Evolutionary conservation across 495 filamentous ascomycete genomes (phyloP), one percentile per base, ranked within the genome.

Genomic region (Daldinia bambusicola): DNA sequence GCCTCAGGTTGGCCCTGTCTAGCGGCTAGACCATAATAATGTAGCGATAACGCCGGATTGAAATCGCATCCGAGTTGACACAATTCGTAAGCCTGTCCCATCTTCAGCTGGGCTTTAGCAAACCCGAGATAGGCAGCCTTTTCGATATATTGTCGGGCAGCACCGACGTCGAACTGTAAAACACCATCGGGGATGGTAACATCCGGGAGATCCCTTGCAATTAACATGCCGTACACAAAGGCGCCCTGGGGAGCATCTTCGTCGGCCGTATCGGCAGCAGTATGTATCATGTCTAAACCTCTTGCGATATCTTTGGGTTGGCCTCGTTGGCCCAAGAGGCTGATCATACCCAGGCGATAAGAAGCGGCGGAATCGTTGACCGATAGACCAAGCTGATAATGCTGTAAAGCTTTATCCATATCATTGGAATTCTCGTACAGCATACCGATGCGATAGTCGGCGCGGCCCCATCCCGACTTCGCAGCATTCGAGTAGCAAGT

Each of bases 381-480:
- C 55, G 88, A 82, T 14, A 95, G 89, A 55, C 95, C 95, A 34
- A 88, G 84, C 45, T 90, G 85, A 78, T 98, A 99, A 80, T 98
- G 93, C 74, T 88, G 88, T 73, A 97, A 90, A 2, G 95, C 96
- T 76, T 97, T 98, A 36, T 89, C 85, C 32, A 92, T 89, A 73
- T 98, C 94, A 71, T 95, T 97, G 6, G 93, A 93, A 73, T 89
- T 91, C 78, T 99, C 95, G 77, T 93, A 98, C 57, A 97, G 93
- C 95, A 98, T 98, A 58, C 95, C 95, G 78, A 99, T 97, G 31
- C 95, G 88, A 80, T 99, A 99, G 77, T 98, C 93, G 38, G 96
- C 94, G 63, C 95, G 85, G n/a, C 92, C 90, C 83, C 91, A 97
- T n/a, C 93, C 93, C 64, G 90, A 90, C 63, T 96, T 90, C 51